A percentile compares a stretch with the other conserved stretches of the same genome.
Conservation (phyloP, 768 basidiomycete genomes). For the Chalciporus piperatus region DNA sequence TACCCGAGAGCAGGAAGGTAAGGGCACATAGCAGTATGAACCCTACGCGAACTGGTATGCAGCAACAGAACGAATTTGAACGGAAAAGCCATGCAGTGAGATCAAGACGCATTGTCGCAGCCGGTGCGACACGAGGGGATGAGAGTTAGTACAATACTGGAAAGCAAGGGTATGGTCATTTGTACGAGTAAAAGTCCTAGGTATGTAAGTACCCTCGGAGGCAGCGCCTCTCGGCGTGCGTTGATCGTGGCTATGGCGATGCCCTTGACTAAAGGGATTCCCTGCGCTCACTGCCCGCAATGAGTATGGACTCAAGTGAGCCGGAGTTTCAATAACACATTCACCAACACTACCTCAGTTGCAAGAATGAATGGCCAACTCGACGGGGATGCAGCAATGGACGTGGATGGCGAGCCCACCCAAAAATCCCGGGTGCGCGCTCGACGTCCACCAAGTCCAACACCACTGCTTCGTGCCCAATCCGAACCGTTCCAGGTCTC, state of each 20-base stretch:
- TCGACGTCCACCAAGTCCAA: slow-evolving; percentile 21
- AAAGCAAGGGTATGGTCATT: no score
- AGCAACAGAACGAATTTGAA: slow-evolving; percentile 58
- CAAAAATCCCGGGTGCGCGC: background rate
- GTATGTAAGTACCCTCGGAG: no score
- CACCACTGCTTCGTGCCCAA: slow-evolving; percentile 21
- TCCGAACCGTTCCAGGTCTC: slow-evolving; percentile 31
- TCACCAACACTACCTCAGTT: no score
- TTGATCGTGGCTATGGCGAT: no score
- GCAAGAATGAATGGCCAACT: slow-evolving; percentile 20
- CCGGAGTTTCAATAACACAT: no score
- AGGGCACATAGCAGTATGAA: slow-evolving; percentile 54
- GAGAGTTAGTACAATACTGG: no score
- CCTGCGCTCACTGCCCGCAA: no score
- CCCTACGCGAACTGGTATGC: slow-evolving; percentile 60
- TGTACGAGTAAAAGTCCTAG: no score
- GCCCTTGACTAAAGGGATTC: no score
- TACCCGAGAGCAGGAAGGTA: slow-evolving; percentile 51
- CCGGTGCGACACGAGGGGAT: no score
- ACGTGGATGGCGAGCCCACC: slow-evolving; percentile 23
- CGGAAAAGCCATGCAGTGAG: slow-evolving; percentile 46
- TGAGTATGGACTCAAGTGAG: no score
- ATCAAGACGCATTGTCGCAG: slow-evolving; percentile 39
- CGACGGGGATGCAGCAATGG: slow-evolving; percentile 21
- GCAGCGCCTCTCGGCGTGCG: no score